These are phyloP conservation scores for Platanthera zijinensis DNA, from an alignment of 106 monocot genomes.

Conservation along the genomic window DNA sequence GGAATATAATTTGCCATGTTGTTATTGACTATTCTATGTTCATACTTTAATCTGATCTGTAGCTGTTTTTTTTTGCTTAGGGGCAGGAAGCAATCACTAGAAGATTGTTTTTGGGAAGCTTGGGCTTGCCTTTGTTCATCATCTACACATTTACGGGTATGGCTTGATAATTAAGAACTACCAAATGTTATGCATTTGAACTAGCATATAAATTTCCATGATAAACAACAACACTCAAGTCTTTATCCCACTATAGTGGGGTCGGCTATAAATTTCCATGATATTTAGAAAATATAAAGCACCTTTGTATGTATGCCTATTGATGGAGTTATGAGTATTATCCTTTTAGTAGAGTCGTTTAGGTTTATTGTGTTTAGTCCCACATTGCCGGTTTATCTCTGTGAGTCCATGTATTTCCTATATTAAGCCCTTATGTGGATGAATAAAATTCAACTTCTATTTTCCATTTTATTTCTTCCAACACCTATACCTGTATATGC, in stretches of 20 bases:
- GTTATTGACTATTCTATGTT: background rate
- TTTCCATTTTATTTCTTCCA: too few species aligned
- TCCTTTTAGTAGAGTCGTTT: too few species aligned
- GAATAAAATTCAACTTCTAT: too few species aligned
- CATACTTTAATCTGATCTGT: background rate
- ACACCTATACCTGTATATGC: background rate
- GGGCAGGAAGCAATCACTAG: slow-evolving; percentile 58
- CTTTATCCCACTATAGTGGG: too few species aligned
- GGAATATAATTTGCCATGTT: background rate
- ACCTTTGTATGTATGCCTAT: background rate
- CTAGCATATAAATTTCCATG: background rate
- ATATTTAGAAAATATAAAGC: background rate
- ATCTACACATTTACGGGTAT: slow-evolving; percentile 88
- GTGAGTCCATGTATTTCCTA: too few species aligned
- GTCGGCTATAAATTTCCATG: background rate
- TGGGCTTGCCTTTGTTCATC: slow-evolving; percentile 99
- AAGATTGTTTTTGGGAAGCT: slow-evolving; percentile 99
- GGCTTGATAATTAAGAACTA: background rate
- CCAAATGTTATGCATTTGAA: background rate
- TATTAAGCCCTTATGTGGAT: too few species aligned
- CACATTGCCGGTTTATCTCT: too few species aligned
- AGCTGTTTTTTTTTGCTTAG: slow-evolving; percentile 24
- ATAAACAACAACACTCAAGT: too few species aligned
- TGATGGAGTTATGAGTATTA: too few species aligned
- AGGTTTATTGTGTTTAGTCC: too few species aligned